These are phyloP conservation scores for Kentomonas sorsogonicus DNA, from an alignment of 208 protist species.

Conservation along the genomic window DNA sequence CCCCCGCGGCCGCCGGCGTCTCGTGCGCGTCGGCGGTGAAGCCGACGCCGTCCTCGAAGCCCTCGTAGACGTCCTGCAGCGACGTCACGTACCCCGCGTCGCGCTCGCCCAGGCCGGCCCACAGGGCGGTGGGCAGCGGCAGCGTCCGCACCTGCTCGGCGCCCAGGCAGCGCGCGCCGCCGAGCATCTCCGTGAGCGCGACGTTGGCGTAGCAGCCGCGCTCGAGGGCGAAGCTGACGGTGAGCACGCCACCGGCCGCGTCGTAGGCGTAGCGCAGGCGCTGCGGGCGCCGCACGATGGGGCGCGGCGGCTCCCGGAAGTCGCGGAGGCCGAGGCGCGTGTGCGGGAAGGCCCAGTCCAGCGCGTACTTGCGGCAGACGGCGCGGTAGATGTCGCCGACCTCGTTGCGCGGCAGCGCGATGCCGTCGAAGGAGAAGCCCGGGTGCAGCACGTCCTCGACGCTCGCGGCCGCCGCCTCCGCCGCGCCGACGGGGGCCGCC, in stretches of 20 bases:
- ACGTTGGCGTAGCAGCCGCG: conserved; percentile 87
- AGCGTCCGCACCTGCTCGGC: conserved; percentile 51
- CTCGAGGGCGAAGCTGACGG: conserved; percentile 66
- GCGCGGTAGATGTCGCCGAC: conserved; percentile 67
- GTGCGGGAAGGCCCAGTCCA: conserved; percentile 75
- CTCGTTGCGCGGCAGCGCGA: conserved; percentile 52
- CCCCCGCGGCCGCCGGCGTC: conserved; percentile 17
- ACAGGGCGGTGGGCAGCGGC: conserved; percentile 47
- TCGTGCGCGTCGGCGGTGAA: conserved; percentile 44
- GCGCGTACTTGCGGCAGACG: conserved; percentile 63
- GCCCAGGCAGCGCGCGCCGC: conserved; percentile 55
- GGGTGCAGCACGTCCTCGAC: conserved; percentile 80
- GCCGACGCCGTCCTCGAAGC: conserved; percentile 73
- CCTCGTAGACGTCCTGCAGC: conserved; percentile 78
- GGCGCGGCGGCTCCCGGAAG: conserved; percentile 75
- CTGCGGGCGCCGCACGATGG: conserved; percentile 74
- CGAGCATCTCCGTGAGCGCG: conserved; percentile 78
- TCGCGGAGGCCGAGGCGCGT: conserved; percentile 45
- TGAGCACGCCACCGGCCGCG: conserved; percentile 28
- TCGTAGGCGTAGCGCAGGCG: conserved; percentile 59
- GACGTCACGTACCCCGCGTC: conserved; percentile 76
- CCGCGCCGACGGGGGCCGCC: no score
- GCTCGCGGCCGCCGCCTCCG: not conserved
- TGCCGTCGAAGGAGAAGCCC: conserved; percentile 76
- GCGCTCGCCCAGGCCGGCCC: conserved; percentile 39